Evolutionary conservation across 106 monocot species (phyloP).

Genomic region (Dendrobium chrysotoxum): DNA sequence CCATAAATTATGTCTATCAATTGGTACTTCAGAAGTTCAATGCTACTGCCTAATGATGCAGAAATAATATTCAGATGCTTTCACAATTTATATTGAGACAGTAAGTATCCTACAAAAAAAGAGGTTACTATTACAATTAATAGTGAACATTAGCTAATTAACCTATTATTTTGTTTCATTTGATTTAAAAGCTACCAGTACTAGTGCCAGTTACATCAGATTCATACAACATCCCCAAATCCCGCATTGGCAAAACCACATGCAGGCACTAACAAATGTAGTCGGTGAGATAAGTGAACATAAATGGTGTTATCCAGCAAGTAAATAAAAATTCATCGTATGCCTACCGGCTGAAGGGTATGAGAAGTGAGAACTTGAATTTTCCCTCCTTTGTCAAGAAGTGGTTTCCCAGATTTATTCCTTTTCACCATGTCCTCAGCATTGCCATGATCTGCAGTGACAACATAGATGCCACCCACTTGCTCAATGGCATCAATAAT

Average conservation of each 20-base stretch:
- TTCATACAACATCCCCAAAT: too few relatives aligned
- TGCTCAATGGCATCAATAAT: constrained; percentile 59
- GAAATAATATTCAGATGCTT: too few relatives aligned
- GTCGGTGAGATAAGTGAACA: neutral
- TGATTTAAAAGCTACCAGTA: too few relatives aligned
- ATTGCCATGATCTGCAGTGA: constrained; percentile 82
- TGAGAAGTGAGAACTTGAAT: constrained; percentile 71
- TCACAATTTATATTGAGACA: too few relatives aligned
- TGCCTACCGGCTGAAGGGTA: constrained; percentile 64
- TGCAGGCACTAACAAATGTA: neutral
- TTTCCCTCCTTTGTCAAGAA: constrained; percentile 42
- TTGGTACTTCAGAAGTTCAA: too few relatives aligned
- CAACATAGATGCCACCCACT: constrained; percentile 63
- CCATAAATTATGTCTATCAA: too few relatives aligned
- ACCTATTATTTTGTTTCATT: too few relatives aligned
- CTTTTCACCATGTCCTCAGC: constrained; percentile 78
- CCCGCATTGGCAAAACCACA: neutral
- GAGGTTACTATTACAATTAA: too few relatives aligned
- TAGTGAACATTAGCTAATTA: too few relatives aligned
- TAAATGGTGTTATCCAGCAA: neutral
- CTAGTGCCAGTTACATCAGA: too few relatives aligned
- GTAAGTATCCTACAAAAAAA: too few relatives aligned
- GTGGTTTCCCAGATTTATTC: constrained; percentile 47
- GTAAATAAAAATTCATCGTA: neutral
- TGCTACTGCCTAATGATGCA: too few relatives aligned